Evolutionary conservation across 257 asterid species (phyloP), one percentile per base, ranked within the genome.

Genomic region (Schizonepeta tenuifolia): DNA sequence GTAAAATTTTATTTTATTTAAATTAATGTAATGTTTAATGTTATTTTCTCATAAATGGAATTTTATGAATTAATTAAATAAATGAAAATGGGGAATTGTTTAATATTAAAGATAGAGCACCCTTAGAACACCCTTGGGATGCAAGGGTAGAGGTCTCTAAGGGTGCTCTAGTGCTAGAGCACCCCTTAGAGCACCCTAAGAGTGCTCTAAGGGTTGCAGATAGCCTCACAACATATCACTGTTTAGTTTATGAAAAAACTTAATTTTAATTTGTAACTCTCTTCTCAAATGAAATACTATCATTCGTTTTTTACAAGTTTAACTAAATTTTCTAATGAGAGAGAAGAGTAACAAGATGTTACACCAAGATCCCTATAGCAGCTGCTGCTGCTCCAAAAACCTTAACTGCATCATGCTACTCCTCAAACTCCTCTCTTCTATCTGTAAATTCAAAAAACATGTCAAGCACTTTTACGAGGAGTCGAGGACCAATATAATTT

Each of bases 371-470:
- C 20, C 65, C 50, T 15, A 17, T 2, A 24, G 66, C 44, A 44
- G 71, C 2, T 44, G 55, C 18, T 79, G 84, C 31, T 65, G 73
- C 28, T 86, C 85, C 74, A 62, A 28, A 41, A 75, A 22, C 36
- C 87, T 83, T 46, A 80, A 67, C 69, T 89, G 96, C 82, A 89
- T 72, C 12, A 89, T 72, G 82, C 57, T 83, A 68, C 90, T 76
- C 88, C 75, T 84, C 72, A 93, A 84, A 70, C 90, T 84, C 78
- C 87, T 85, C 77, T 93, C 97, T 79, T 84, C 82, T 35, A 77
- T 75, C 97, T 93, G 85, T 51, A 57, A 36, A 56, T 10, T 69
- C 38, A 56, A 70, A 65, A 49, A 28, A 18, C 2, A 14, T n/a
- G 2, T 15, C 21, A 47, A 38, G 6, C 2, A 9, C 14, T 41